phyloP scores from a whole-genome alignment of 768 basidiomycete genomes.

The Collybia sp. region DNA sequence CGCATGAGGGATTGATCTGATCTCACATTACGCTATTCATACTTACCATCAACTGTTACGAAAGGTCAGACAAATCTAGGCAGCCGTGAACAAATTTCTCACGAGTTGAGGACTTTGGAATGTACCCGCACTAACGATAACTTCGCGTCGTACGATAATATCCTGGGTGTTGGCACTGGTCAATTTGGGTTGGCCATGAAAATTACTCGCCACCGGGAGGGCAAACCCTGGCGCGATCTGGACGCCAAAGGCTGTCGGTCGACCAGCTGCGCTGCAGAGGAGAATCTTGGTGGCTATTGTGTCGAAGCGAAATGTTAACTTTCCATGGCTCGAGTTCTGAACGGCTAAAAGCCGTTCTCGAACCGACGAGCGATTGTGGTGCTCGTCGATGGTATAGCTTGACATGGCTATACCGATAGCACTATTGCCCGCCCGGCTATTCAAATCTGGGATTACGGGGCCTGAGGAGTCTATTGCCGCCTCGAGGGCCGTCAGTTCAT shows the following conservation, averaged over 20 bases:
- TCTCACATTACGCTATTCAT: neutral
- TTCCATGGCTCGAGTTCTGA: conserved; percentile 4
- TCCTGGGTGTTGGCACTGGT: conserved; percentile 5
- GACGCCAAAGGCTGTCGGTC: conserved; percentile 19
- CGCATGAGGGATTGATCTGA: neutral
- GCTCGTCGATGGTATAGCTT: conserved; percentile 17
- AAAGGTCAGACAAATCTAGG: neutral
- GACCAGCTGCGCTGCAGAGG: conserved; percentile 9
- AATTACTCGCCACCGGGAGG: conserved; percentile 21
- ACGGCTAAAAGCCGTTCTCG: conserved; percentile 16
- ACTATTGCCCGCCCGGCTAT: conserved; percentile 12
- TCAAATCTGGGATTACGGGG: conserved; percentile 17
- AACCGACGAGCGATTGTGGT: conserved; percentile 20
- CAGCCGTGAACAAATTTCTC: conserved; percentile 2
- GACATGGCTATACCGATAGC: conserved; percentile 13
- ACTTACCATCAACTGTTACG: conserved; percentile 17
- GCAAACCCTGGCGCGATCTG: conserved; percentile 17
- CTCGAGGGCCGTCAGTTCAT: conserved; percentile 16
- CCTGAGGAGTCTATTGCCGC: conserved; percentile 10
- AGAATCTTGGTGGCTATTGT: conserved; percentile 21
- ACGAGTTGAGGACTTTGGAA: conserved; percentile 25
- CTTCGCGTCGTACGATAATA: conserved; percentile 18
- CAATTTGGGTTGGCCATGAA: conserved; percentile 14
- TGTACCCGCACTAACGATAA: conserved; percentile 22
- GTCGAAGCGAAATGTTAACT: conserved; percentile 15